phyloP scores from a whole-genome alignment of 148 eudicot species.

The Bassia scoparia region DNA sequence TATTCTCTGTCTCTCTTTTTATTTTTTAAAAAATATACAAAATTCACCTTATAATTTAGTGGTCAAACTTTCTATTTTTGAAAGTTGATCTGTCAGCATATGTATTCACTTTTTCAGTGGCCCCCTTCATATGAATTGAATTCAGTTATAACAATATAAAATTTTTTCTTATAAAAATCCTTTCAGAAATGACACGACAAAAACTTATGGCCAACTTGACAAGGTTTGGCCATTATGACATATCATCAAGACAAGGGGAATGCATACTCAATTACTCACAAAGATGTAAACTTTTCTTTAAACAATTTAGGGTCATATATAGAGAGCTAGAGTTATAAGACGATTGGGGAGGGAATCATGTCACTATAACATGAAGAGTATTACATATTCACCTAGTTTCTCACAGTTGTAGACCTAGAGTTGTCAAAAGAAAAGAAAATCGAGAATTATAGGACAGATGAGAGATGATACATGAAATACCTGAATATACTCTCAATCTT shows the following conservation, averaged over 20 bases:
- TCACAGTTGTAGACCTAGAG: constrained; percentile 36
- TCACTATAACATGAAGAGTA: too few species aligned
- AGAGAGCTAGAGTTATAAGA: too few species aligned
- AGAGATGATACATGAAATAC: background rate
- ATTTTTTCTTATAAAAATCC: background rate
- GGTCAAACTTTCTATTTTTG: too few species aligned
- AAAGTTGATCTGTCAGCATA: too few species aligned
- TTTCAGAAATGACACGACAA: background rate
- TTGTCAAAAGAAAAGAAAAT: constrained; percentile 16
- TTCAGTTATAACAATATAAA: background rate
- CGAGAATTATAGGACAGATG: background rate
- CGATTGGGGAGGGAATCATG: too few species aligned
- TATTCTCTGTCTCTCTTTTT: too few species aligned
- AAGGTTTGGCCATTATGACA: background rate
- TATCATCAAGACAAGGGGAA: background rate
- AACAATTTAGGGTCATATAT: background rate
- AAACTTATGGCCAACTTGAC: background rate
- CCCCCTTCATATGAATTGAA: background rate
- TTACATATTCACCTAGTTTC: constrained; percentile 53
- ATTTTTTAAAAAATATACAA: too few species aligned
- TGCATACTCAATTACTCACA: background rate
- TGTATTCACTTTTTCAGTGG: too few species aligned
- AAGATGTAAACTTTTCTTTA: background rate
- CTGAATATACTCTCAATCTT: background rate
- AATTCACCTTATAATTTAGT: too few species aligned